phyloP scores from a whole-genome alignment of 441 rosid genomes.

The Aquilaria agallochum region DNA sequence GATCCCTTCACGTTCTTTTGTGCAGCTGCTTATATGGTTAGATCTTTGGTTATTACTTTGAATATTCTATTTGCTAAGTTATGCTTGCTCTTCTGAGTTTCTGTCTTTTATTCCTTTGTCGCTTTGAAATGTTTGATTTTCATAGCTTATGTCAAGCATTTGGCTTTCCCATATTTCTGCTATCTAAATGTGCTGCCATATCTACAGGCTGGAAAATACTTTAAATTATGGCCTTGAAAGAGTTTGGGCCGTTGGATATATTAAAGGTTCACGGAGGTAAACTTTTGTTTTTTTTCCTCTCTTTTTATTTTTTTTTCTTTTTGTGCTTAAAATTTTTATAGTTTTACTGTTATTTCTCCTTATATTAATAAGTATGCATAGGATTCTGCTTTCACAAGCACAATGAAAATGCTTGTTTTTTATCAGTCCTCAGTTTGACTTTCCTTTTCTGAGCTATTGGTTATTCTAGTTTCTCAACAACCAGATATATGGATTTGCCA shows the following conservation, averaged over 20 bases:
- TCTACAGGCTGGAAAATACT: conserved; percentile 90
- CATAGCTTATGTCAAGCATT: not conserved
- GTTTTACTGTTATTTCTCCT: not conserved
- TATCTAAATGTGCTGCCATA: conserved; percentile 7
- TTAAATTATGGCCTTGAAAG: conserved; percentile 93
- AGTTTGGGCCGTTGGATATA: conserved; percentile 87
- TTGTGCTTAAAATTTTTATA: conserved; percentile 2
- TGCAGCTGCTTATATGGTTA: no score
- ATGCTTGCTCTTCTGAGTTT: no score
- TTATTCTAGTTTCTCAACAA: no score
- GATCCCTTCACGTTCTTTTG: no score
- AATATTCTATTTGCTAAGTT: no score
- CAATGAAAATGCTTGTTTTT: no score
- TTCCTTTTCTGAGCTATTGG: no score
- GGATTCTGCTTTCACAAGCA: no score
- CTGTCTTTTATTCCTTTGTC: not conserved
- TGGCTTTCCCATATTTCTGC: not conserved
- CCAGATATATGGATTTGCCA: no score
- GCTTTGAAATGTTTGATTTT: not conserved
- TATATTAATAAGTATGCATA: not conserved
- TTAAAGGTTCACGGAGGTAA: conserved; percentile 85
- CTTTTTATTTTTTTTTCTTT: conserved; percentile 6
- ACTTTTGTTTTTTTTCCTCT: conserved; percentile 6
- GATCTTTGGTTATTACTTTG: no score
- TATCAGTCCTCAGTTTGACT: no score